These are phyloP conservation scores for Lipomyces mesembrius DNA, from an alignment of 805 yeast species.

Conservation along the genomic window DNA sequence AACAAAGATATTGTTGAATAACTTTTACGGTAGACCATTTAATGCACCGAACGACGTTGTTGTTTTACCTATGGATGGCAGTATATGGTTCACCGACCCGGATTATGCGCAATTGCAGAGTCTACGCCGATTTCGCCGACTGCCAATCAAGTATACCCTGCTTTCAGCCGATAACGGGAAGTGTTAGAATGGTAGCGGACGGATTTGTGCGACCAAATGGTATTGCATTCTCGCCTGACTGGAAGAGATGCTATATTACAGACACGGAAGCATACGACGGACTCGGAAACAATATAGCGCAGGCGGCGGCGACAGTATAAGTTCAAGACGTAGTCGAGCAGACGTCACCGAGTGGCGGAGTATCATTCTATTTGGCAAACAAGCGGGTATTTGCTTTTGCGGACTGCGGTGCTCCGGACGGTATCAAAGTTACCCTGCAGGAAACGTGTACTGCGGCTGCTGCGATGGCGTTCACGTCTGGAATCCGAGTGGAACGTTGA, in stretches of 20 bases:
- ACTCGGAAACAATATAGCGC: slow-evolving; percentile 14
- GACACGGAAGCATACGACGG: slow-evolving; percentile 45
- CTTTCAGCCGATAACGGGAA: slow-evolving; percentile 43
- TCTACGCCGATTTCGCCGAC: slow-evolving; percentile 20
- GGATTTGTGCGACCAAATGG: slow-evolving; percentile 71
- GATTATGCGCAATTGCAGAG: slow-evolving; percentile 38
- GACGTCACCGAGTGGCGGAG: slow-evolving; percentile 1
- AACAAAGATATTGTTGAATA: slow-evolving; percentile 31
- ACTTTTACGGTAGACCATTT: slow-evolving; percentile 40
- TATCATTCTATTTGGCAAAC: slow-evolving; percentile 33
- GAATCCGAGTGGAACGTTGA: slow-evolving; percentile 38
- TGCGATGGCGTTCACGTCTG: slow-evolving; percentile 41
- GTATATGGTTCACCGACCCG: slow-evolving; percentile 43
- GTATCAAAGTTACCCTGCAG: slow-evolving; percentile 38
- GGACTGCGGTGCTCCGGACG: slow-evolving; percentile 41
- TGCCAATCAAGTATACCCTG: slow-evolving; percentile 50
- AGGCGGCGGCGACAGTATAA: slow-evolving; percentile 38
- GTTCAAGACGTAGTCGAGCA: slow-evolving; percentile 38
- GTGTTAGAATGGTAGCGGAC: slow-evolving; percentile 45
- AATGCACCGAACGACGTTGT: slow-evolving; percentile 42
- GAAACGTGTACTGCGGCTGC: slow-evolving; percentile 43
- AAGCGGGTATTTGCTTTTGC: slow-evolving; percentile 41
- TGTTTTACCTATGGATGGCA: slow-evolving; percentile 35
- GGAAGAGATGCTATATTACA: slow-evolving; percentile 55
- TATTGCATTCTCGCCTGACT: slow-evolving; percentile 56